Evolutionary conservation across 2,329 filamentous ascomycete species (phyloP).

Genomic region (Clarireedia hainanense): DNA sequence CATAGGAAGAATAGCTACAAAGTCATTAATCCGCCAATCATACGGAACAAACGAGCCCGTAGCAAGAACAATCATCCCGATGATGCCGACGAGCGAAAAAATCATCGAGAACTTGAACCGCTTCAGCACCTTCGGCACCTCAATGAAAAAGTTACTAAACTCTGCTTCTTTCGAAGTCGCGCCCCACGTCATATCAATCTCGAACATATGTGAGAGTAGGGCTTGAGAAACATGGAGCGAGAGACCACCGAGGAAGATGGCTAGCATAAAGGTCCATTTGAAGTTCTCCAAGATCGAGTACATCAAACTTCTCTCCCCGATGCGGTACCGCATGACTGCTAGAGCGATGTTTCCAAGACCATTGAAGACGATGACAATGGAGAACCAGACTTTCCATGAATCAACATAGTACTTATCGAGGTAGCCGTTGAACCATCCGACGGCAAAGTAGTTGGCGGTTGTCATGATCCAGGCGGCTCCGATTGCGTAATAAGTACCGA

Average conservation of each 20-base stretch:
- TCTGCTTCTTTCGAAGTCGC: constrained; percentile 77
- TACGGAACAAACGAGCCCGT: constrained; percentile 56
- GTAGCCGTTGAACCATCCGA: constrained; percentile 69
- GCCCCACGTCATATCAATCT: constrained; percentile 81
- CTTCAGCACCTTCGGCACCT: constrained; percentile 70
- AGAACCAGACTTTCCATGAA: constrained; percentile 74
- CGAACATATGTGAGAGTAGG: constrained; percentile 73
- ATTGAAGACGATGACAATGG: constrained; percentile 71
- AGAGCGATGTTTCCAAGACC: constrained; percentile 65
- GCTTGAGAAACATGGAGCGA: constrained; percentile 76
- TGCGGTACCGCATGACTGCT: constrained; percentile 65
- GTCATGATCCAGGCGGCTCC: constrained; percentile 70
- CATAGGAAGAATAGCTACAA: constrained; percentile 71
- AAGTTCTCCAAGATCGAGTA: constrained; percentile 54
- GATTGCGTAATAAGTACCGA: constrained; percentile 75
- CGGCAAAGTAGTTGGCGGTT: constrained; percentile 64
- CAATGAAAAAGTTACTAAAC: constrained; percentile 77
- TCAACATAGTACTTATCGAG: constrained; percentile 76
- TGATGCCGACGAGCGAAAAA: constrained; percentile 44
- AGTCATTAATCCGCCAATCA: constrained; percentile 59
- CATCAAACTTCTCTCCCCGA: constrained; percentile 54
- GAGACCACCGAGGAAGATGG: constrained; percentile 76
- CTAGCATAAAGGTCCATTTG: constrained; percentile 67
- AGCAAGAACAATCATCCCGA: constrained; percentile 51
- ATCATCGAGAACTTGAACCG: constrained; percentile 51